Percentiles rank a stretch among this genome's conserved stretches.
Evolutionary conservation across 768 basidiomycete genomes (phyloP).

Genomic region (Boletus tomentosulus): DNA sequence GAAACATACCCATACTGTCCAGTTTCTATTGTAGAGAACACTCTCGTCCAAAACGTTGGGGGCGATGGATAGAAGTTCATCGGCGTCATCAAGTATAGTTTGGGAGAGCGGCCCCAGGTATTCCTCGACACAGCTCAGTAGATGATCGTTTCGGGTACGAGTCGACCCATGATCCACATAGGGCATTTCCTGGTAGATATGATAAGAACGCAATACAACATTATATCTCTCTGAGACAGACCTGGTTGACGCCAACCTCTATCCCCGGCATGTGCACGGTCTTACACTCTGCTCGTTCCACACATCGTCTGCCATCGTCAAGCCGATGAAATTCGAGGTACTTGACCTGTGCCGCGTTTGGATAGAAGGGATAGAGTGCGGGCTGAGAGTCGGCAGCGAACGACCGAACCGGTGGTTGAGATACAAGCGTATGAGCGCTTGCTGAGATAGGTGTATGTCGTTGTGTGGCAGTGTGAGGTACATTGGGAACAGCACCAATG

Average conservation of each 20-base stretch:
- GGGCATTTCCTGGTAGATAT: background rate
- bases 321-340: too few species aligned
- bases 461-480: background rate
- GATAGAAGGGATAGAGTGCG: background rate
- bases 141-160: background rate
- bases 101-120: background rate
- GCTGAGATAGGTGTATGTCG: background rate
- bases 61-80: background rate
- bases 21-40: background rate
- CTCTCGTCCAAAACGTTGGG: background rate
- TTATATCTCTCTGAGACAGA: background rate
- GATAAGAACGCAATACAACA: background rate
- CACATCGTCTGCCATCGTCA: background rate
- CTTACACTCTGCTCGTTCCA: background rate
- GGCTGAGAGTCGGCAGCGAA: background rate
- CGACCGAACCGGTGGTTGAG: background rate
- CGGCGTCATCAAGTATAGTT: background rate
- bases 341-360: background rate
- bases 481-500: background rate
- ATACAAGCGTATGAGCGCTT: background rate
- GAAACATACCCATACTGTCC: background rate
- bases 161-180: background rate
- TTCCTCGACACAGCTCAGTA: background rate
- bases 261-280: background rate
- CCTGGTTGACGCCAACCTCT: background rate